Percentiles rank a stretch among this genome's conserved stretches.
phyloP scores from a whole-genome alignment of 345 rosid species.

The Draba incana region DNA sequence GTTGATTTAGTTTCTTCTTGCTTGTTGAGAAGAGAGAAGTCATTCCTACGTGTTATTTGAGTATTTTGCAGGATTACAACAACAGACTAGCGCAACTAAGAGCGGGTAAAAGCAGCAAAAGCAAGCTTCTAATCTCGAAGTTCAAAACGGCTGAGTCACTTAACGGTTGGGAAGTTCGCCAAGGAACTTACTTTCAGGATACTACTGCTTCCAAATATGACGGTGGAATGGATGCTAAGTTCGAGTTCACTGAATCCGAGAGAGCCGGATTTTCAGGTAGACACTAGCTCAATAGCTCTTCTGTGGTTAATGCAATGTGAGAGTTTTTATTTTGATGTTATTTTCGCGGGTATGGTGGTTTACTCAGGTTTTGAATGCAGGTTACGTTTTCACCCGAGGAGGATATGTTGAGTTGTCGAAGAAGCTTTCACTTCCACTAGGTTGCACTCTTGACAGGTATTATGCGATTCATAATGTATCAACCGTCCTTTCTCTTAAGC shows the following conservation, averaged over 20 bases:
- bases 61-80: constrained; percentile 67
- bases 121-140: constrained; percentile 90
- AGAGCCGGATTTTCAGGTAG: constrained; percentile 89
- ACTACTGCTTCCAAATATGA: constrained; percentile 78
- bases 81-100: constrained; percentile 80
- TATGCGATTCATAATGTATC: neutral
- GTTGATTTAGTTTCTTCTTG: neutral
- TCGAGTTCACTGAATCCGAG: constrained; percentile 82
- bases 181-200: constrained; percentile 94
- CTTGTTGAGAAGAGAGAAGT: constrained; percentile 2
- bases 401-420: constrained; percentile 90
- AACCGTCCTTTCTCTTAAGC: neutral
- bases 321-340: constrained; percentile 14
- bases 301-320: neutral
- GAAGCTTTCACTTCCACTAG: constrained; percentile 76
- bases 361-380: constrained; percentile 43
- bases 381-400: constrained; percentile 90
- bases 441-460: constrained; percentile 91
- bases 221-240: constrained; percentile 94
- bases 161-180: constrained; percentile 81
- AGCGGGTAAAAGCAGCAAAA: constrained; percentile 93
- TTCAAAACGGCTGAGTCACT: constrained; percentile 72
- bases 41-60: constrained; percentile 12
- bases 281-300: neutral
- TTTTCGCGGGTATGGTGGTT: constrained; percentile 7